A percentile compares a stretch with the other conserved stretches of the same genome.
Conservation (phyloP, 2,329 filamentous ascomycete genomes). For the Calonectria leucothoes region DNA sequence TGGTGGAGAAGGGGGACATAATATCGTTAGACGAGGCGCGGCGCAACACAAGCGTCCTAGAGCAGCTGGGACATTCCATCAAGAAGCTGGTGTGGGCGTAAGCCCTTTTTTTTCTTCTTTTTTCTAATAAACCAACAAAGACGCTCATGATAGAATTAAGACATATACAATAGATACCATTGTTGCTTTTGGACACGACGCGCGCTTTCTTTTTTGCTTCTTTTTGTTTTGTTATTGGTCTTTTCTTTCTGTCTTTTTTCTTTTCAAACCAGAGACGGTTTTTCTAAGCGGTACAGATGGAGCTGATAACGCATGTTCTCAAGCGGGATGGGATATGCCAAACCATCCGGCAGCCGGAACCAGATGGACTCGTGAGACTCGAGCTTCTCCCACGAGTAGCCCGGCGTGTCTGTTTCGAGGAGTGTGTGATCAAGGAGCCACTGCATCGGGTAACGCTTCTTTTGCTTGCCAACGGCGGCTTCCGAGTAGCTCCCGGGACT, state of each 20-base stretch:
- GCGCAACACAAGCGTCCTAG: slow-evolving; percentile 86
- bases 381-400: slow-evolving; percentile 77
- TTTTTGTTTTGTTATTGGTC: too few relatives aligned
- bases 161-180: slow-evolving; percentile 33
- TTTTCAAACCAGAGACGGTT: slow-evolving; percentile 24
- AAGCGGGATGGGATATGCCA: slow-evolving; percentile 85
- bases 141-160: slow-evolving; percentile 21
- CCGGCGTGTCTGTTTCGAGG: slow-evolving; percentile 55
- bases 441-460: slow-evolving; percentile 87
- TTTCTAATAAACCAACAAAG: slow-evolving; percentile 26
- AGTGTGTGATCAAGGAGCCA: slow-evolving; percentile 91
- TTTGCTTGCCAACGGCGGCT: slow-evolving; percentile 72
- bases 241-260: too few relatives aligned
- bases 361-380: slow-evolving; percentile 82
- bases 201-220: slow-evolving; percentile 7
- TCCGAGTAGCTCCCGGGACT: slow-evolving; percentile 95
- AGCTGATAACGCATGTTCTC: slow-evolving; percentile 98
- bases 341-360: slow-evolving; percentile 77
- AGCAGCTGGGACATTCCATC: slow-evolving; percentile 88
- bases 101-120: slow-evolving; percentile 19
- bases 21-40: slow-evolving; percentile 87
- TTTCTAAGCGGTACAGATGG: slow-evolving; percentile 75
- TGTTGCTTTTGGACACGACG: slow-evolving; percentile 14
- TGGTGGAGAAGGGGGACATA: slow-evolving; percentile 74
- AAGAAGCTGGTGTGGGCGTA: slow-evolving; percentile 92